These are phyloP conservation scores for Tetradesmus obliquus DNA, from an alignment of 139 green algal genomes.

Conservation along the genomic window DNA sequence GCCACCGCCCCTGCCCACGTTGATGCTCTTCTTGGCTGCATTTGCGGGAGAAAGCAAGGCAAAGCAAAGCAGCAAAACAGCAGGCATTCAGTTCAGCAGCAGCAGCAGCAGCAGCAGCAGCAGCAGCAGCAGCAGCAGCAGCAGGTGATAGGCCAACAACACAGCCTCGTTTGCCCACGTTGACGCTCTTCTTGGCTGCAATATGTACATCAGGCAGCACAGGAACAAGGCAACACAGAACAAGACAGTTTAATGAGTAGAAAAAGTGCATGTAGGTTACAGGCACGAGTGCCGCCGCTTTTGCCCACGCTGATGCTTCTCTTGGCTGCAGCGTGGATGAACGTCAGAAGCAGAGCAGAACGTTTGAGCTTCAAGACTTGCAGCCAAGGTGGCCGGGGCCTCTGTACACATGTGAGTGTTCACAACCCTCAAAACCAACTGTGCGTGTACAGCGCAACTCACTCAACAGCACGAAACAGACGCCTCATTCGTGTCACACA, in stretches of 20 bases:
- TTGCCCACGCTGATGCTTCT: neutral
- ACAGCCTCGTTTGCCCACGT: slow-evolving; percentile 65
- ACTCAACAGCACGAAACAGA: neutral
- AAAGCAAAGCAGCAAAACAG: too few species aligned
- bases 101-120: slow-evolving; percentile 1
- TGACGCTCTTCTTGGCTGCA: slow-evolving; percentile 77
- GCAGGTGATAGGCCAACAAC: slow-evolving; percentile 63
- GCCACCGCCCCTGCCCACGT: slow-evolving; percentile 67
- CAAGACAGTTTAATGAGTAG: too few species aligned
- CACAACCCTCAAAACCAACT: too few species aligned
- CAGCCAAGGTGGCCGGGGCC: too few species aligned
- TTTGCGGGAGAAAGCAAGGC: neutral
- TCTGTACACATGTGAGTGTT: too few species aligned
- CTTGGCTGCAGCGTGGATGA: neutral
- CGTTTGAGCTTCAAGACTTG: too few species aligned
- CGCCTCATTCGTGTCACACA: too few species aligned
- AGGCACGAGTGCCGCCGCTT: neutral
- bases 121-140: neutral
- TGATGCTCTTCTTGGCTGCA: slow-evolving; percentile 78
- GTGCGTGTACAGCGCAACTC: neutral
- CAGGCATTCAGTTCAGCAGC: neutral
- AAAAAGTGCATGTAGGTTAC: too few species aligned
- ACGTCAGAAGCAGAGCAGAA: too few species aligned
- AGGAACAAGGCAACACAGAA: too few species aligned
- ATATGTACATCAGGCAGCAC: neutral